A percentile compares a stretch with the other conserved stretches of the same genome.
Evolutionary conservation across 257 asterid species (phyloP).

Genomic region (Gentiana macrophylla): DNA sequence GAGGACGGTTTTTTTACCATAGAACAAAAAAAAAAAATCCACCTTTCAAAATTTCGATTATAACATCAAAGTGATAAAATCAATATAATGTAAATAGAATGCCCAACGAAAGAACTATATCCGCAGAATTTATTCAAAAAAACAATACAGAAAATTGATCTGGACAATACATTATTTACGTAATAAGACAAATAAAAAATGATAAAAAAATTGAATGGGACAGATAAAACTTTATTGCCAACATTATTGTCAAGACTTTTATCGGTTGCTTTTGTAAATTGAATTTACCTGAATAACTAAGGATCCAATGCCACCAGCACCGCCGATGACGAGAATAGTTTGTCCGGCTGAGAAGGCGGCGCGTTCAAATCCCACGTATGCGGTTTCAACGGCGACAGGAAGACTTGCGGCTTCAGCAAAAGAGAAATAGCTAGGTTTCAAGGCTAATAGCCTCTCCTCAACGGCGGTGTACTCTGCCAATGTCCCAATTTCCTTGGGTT

Average conservation of each 20-base stretch:
- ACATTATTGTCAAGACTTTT: background rate
- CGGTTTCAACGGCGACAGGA: constrained; percentile 79
- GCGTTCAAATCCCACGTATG: constrained; percentile 65
- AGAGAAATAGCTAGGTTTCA: constrained; percentile 58
- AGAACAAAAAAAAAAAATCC: too few relatives aligned
- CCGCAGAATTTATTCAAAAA: too few relatives aligned
- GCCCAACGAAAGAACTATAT: too few relatives aligned
- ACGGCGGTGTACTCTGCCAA: constrained; percentile 77
- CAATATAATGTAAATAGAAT: too few relatives aligned
- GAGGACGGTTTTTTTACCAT: too few relatives aligned
- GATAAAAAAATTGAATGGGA: background rate
- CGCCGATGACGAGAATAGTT: constrained; percentile 78
- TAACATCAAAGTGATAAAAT: too few relatives aligned
- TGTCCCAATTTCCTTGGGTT: constrained; percentile 64
- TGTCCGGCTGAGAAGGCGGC: constrained; percentile 49
- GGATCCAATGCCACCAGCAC: constrained; percentile 90
- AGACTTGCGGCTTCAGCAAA: constrained; percentile 68
- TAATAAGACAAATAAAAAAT: too few relatives aligned
- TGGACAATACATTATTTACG: too few relatives aligned
- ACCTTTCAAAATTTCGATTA: too few relatives aligned
- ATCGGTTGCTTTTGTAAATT: background rate
- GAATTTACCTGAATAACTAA: constrained; percentile 55
- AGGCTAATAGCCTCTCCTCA: constrained; percentile 71
- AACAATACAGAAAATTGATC: too few relatives aligned
- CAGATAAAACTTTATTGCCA: background rate